These are phyloP conservation scores for Tylopilus felleus DNA, from an alignment of 768 basidiomycete species.

Conservation along the genomic window DNA sequence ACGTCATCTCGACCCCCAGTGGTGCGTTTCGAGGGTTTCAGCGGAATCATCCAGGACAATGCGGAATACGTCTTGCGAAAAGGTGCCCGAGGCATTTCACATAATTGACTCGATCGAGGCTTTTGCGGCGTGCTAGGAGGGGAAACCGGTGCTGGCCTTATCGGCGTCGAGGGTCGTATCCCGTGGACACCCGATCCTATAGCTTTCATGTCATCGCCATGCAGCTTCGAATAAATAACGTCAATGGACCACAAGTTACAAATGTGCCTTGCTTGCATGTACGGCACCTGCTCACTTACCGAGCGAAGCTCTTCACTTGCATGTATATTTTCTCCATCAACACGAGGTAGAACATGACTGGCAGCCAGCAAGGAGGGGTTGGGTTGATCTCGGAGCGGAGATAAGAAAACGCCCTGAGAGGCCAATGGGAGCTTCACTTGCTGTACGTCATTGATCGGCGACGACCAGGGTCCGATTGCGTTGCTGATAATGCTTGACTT, in stretches of 20 bases:
- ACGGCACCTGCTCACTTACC: slow-evolving; percentile 18
- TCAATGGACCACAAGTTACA: background rate
- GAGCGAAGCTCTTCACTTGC: background rate
- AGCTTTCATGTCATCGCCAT: background rate
- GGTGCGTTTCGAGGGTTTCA: slow-evolving; percentile 10
- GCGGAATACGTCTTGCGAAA: slow-evolving; percentile 20
- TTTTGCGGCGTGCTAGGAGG: slow-evolving; percentile 29
- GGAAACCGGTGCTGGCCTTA: slow-evolving; percentile 14
- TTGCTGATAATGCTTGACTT: background rate
- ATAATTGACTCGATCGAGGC: slow-evolving; percentile 15
- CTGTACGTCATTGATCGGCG: slow-evolving; percentile 16
- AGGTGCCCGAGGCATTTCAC: slow-evolving; percentile 4
- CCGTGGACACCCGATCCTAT: background rate
- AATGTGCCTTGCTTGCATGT: slow-evolving; percentile 2
- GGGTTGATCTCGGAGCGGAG: slow-evolving; percentile 24
- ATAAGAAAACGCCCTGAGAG: slow-evolving; percentile 26
- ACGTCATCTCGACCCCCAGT: slow-evolving; percentile 1
- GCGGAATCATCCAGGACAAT: slow-evolving; percentile 29
- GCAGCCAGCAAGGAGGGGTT: slow-evolving; percentile 7
- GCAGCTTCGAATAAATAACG: slow-evolving; percentile 11
- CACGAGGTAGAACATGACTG: slow-evolving; percentile 10
- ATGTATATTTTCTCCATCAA: slow-evolving; percentile 13
- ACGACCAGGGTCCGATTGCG: slow-evolving; percentile 1
- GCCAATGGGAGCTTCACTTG: slow-evolving; percentile 12
- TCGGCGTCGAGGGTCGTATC: slow-evolving; percentile 19